phyloP scores from a whole-genome alignment of 257 asterid genomes.

The Handroanthus guayacan region DNA sequence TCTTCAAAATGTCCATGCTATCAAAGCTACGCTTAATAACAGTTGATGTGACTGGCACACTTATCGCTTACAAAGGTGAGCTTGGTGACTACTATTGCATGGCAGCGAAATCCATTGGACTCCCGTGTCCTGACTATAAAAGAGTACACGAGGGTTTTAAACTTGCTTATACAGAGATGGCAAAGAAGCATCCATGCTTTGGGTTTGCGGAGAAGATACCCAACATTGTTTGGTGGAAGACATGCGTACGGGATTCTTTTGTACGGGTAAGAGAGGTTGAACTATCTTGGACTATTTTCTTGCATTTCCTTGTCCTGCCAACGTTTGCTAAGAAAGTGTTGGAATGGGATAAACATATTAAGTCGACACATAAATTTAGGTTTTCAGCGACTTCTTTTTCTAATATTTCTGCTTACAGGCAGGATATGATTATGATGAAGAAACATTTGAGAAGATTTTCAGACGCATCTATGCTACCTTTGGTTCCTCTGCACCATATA shows the following conservation, averaged over 20 bases:
- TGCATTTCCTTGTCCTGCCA: constrained; percentile 16
- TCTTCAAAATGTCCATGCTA: constrained; percentile 67
- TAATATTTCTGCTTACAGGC: constrained; percentile 62
- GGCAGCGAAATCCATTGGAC: constrained; percentile 96
- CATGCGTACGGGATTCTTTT: constrained; percentile 90
- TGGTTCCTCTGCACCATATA: constrained; percentile 94
- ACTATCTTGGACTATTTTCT: constrained; percentile 1
- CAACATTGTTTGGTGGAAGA: constrained; percentile 94
- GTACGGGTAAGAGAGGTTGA: constrained; percentile 60
- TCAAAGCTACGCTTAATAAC: constrained; percentile 76
- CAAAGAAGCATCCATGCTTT: constrained; percentile 89
- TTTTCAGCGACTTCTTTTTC: constrained; percentile 24
- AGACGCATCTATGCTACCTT: constrained; percentile 87
- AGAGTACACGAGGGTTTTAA: constrained; percentile 94
- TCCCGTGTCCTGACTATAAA: constrained; percentile 93
- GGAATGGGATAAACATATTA: neutral
- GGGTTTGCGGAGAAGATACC: constrained; percentile 91
- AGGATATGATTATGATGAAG: constrained; percentile 93
- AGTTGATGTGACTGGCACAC: constrained; percentile 96
- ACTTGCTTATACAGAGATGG: constrained; percentile 88
- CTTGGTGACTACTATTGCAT: constrained; percentile 99
- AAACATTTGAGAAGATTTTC: constrained; percentile 87
- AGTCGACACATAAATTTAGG: neutral
- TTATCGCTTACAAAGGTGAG: constrained; percentile 96
- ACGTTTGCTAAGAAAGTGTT: neutral